Percentiles rank a stretch among this genome's conserved stretches.
phyloP scores from a whole-genome alignment of 2,329 filamentous ascomycete species.

The Aureobasidium namibiae region DNA sequence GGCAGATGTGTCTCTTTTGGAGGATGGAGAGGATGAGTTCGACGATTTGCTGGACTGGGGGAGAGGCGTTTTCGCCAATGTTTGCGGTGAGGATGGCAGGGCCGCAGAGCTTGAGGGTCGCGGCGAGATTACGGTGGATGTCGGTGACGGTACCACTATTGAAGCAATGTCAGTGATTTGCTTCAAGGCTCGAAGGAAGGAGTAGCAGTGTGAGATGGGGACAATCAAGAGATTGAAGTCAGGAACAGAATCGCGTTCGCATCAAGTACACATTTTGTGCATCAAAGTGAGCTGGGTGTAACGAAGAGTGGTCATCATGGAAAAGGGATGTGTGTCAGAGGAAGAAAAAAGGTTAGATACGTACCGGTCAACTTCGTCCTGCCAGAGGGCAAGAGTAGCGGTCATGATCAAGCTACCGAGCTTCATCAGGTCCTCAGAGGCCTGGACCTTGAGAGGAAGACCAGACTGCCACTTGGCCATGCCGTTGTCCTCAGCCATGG shows the following conservation, averaged over 20 bases:
- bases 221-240: slow-evolving; percentile 5
- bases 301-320: slow-evolving; percentile 83
- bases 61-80: slow-evolving; percentile 48
- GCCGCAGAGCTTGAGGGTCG: slow-evolving; percentile 83
- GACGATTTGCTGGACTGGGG: slow-evolving; percentile 51
- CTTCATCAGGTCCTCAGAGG: slow-evolving; percentile 71
- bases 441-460: slow-evolving; percentile 71
- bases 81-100: slow-evolving; percentile 65
- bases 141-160: slow-evolving; percentile 78
- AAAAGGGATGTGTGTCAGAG: background rate
- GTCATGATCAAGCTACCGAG: slow-evolving; percentile 79
- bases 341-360: slow-evolving; percentile 36
- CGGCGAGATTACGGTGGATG: slow-evolving; percentile 87
- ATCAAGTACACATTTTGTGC: slow-evolving; percentile 72
- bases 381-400: slow-evolving; percentile 77
- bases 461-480: slow-evolving; percentile 82
- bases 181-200: slow-evolving; percentile 19
- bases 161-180: slow-evolving; percentile 21
- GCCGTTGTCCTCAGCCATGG: slow-evolving; percentile 71
- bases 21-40: slow-evolving; percentile 70
- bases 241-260: slow-evolving; percentile 61
- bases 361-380: slow-evolving; percentile 87
- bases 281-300: slow-evolving; percentile 99
- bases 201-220: background rate
- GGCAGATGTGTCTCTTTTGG: slow-evolving; percentile 84